phyloP scores from a whole-genome alignment of 768 basidiomycete genomes.

The Mycena floridula region DNA sequence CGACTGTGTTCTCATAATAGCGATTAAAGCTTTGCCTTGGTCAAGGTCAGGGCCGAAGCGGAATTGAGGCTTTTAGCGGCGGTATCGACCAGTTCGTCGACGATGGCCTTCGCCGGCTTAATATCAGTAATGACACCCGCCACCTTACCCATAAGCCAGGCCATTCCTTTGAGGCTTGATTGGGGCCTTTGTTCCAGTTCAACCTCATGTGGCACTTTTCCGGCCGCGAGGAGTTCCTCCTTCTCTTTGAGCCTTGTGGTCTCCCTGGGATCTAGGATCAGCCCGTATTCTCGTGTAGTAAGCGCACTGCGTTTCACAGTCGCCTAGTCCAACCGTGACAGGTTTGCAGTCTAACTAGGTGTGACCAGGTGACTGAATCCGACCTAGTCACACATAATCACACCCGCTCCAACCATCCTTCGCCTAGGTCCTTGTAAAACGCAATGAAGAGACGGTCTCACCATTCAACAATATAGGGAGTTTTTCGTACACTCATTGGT shows the following conservation, averaged over 20 bases:
- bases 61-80: constrained; percentile 53
- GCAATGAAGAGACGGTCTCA: constrained; percentile 23
- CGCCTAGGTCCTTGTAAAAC: too few species aligned
- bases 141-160: constrained; percentile 76
- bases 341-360: not conserved
- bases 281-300: too few species aligned
- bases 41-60: constrained; percentile 33
- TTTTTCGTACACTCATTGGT: constrained; percentile 77
- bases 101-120: constrained; percentile 77
- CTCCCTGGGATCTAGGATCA: constrained; percentile 41
- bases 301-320: too few species aligned
- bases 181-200: constrained; percentile 69
- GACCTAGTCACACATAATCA: too few species aligned
- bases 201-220: constrained; percentile 70
- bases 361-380: too few species aligned
- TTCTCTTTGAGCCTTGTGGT: constrained; percentile 55
- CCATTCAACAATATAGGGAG: constrained; percentile 75
- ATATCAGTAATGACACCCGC: constrained; percentile 75
- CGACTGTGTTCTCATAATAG: not conserved
- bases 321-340: not conserved
- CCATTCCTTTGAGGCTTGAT: constrained; percentile 48
- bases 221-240: constrained; percentile 47
- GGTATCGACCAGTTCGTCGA: constrained; percentile 75
- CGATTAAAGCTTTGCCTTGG: constrained; percentile 46
- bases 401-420: too few species aligned